Base-by-base conservation (phyloP, 371 early-diverging fungal genomes). In the Zopfochytrium polystomum region DNA sequence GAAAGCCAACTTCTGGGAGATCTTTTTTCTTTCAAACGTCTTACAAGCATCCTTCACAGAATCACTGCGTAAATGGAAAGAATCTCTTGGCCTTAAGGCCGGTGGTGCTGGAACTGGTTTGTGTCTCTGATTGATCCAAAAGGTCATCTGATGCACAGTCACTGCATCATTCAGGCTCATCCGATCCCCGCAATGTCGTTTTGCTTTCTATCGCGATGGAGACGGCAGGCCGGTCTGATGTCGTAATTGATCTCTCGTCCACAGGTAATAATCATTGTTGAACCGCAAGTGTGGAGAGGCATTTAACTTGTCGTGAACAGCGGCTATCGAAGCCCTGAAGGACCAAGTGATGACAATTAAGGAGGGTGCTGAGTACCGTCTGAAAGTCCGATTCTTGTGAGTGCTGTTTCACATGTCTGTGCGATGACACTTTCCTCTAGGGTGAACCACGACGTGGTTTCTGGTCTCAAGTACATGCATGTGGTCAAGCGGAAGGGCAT, bases 21-120 rank as follows among this genome's bases (percentile, higher is more conserved):
- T n/a, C n/a, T n/a, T n/a, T n/a, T n/a, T n/a, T n/a, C n/a, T n/a
- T n/a, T n/a, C n/a, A n/a, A n/a, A n/a, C n/a, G n/a, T n/a, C n/a
- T n/a, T n/a, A n/a, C n/a, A n/a, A n/a, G n/a, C n/a, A n/a, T n/a
- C n/a, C 25, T 43, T 30, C 38, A 27, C 52, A 79, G 94, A 93
- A 76, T 92, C 95, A 25, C 84, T 96, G 52, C 78, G 82, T 62
- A 94, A 92, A 76, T 96, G 97, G 97, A 96, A 96, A 80, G 88
- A 86, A 62, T 90, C 92, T 38, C 86, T 96, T 47, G 96, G 96
- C 43, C 78, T 96, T 52, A 72, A 70, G 55, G 71, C 66, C 33
- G 66, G 60, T 35, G 76, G 73, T 45, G 58, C 65, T 20, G 63
- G 75, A 47, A 65, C 74, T 64, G 77, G 83, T 81, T 50, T 15